Base-by-base conservation (phyloP, 345 rosid genomes). In the Mangifera indica region DNA sequence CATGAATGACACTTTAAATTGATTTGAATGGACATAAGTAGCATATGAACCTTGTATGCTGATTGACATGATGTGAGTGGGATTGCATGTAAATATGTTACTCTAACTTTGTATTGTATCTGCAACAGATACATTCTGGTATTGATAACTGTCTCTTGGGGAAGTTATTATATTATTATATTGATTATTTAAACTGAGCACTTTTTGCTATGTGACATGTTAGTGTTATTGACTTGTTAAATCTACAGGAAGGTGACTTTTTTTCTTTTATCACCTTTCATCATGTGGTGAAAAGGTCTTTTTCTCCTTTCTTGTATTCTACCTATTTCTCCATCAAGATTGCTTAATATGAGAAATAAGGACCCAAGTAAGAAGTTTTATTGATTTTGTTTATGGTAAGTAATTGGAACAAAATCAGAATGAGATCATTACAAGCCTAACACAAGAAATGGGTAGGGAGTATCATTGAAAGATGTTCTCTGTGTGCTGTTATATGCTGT, bases 211-310 rank as follows among this genome's bases (percentile, higher is more conserved):
- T 40, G 21, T 46, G 34, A 46, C 12, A 15, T 21, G 22, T 44
- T n/a, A 22, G 8, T 44, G 42, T 66, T 66, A 48, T 66, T 24
- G 69, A 66, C 29, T 66, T 57, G 42, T 66, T 49, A 37, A 61
- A 61, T 24, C 66, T 34, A 9, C 42, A 7, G 32, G 13, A 61
- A 22, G 49, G 66, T 20, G 22, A 7, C 57, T 53, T 53, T 53
- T 34, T 20, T 17, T 53, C 22, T 53, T 20, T 53, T 20, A 17
- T 9, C 12, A 3, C 12, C 15, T 46, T 61, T 61, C 42, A 37
- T 40, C 3, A 18, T 61, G 64, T 60, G 45, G 48, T 61, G 25
- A 61, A 18, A 34, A 37, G 17, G 25, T 40, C 13, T 4, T 60
- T 14, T 18, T 37, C 24, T 40, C 48, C 22, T 34, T 37, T 17